Evolutionary conservation across 2,329 filamentous ascomycete genomes (phyloP).

Genomic region (Coniochaeta sp.): DNA sequence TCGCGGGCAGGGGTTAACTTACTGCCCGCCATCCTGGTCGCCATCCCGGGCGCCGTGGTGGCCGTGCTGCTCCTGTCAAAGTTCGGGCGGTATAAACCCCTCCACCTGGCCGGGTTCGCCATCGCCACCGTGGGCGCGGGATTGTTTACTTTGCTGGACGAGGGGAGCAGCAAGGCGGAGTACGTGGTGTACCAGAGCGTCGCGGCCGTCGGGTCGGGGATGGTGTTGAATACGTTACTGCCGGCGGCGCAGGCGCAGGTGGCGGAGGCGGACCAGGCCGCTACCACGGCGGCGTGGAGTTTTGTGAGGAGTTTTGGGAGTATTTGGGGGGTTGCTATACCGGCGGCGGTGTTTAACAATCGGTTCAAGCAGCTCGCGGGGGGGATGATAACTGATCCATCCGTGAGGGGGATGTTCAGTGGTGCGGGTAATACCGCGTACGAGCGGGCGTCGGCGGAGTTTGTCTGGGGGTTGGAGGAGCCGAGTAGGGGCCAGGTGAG

Average conservation of each 20-base stretch:
- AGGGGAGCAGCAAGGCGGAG: slow-evolving; percentile 21
- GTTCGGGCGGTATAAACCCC: slow-evolving; percentile 12
- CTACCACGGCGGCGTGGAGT: slow-evolving; percentile 29
- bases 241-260: slow-evolving; percentile 33
- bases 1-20: slow-evolving; percentile 20
- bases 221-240: slow-evolving; percentile 31
- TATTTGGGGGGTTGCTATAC: slow-evolving; percentile 38
- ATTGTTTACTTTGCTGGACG: slow-evolving; percentile 25
- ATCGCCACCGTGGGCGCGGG: slow-evolving; percentile 12
- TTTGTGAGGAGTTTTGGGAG: slow-evolving; percentile 38
- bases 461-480: slow-evolving; percentile 9
- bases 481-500: slow-evolving; percentile 10
- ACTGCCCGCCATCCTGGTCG: slow-evolving; percentile 17
- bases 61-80: slow-evolving; percentile 13
- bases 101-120: slow-evolving; percentile 2
- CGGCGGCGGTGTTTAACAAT: slow-evolving; percentile 29
- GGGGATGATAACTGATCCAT: slow-evolving; percentile 6
- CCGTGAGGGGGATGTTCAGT: slow-evolving; percentile 5
- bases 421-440: slow-evolving; percentile 15
- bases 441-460: slow-evolving; percentile 13
- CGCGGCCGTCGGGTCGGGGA: slow-evolving; percentile 30
- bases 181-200: slow-evolving; percentile 36
- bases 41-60: slow-evolving; percentile 12
- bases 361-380: slow-evolving; percentile 6
- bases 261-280: slow-evolving; percentile 24